Conservation (phyloP, 2,329 filamentous ascomycete species). For the Cercospora beticola region DNA sequence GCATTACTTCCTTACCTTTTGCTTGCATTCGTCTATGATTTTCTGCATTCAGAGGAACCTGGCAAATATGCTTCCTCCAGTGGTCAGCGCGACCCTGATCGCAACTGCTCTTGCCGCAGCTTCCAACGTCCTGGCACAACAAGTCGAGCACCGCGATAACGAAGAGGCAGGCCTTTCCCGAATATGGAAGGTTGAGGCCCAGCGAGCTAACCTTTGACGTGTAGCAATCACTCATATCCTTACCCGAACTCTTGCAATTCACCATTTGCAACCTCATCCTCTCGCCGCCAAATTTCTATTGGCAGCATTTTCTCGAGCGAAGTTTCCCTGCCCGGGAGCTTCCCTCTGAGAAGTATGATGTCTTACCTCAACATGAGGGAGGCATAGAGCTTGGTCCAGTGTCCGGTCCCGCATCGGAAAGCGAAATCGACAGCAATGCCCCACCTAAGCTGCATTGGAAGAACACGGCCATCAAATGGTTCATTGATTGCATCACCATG, state of each 20-base stretch:
- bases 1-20: background rate
- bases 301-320: conserved; percentile 7
- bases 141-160: background rate
- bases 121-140: background rate
- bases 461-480: conserved; percentile 8
- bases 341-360: background rate
- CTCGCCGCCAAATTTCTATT: conserved; percentile 2
- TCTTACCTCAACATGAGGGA: background rate
- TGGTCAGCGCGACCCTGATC: background rate
- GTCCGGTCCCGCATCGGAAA: background rate
- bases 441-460: background rate
- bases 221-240: background rate
- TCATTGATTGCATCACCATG: conserved; percentile 7
- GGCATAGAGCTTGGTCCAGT: background rate
- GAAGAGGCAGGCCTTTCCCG: background rate
- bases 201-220: background rate
- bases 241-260: background rate
- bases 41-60: background rate
- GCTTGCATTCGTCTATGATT: background rate
- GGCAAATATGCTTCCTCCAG: background rate
- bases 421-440: background rate
- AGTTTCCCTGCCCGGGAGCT: background rate
- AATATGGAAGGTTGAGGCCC: too few relatives aligned
- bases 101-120: background rate
- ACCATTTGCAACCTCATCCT: background rate